These are phyloP conservation scores for Meripilus lineatus DNA, from an alignment of 1,284 basidiomycete genomes.

Conservation along the genomic window DNA sequence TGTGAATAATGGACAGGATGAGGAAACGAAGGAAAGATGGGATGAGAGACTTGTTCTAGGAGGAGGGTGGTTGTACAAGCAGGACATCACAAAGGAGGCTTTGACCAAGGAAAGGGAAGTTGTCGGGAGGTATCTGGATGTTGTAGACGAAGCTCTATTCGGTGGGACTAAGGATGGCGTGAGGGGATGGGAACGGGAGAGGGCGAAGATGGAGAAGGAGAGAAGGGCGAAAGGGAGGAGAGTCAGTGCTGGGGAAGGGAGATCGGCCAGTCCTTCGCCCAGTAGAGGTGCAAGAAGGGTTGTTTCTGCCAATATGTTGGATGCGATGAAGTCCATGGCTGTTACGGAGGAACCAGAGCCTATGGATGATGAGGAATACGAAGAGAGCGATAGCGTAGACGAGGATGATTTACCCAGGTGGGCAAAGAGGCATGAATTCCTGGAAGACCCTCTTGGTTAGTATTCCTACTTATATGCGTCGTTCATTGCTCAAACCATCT, in stretches of 20 bases:
- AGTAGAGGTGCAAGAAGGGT: slow-evolving; percentile 36
- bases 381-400: slow-evolving; percentile 49
- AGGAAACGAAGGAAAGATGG: slow-evolving; percentile 64
- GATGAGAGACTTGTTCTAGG: slow-evolving; percentile 73
- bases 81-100: slow-evolving; percentile 52
- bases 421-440: slow-evolving; percentile 58
- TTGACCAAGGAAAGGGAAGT: slow-evolving; percentile 52
- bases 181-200: slow-evolving; percentile 53
- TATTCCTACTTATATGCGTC: slow-evolving; percentile 10
- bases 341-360: slow-evolving; percentile 56
- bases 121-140: slow-evolving; percentile 59
- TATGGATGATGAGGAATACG: slow-evolving; percentile 43
- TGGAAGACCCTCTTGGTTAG: slow-evolving; percentile 54
- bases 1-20: slow-evolving; percentile 37
- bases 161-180: slow-evolving; percentile 45
- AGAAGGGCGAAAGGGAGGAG: slow-evolving; percentile 38
- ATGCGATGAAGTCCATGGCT: slow-evolving; percentile 40
- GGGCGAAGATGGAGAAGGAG: slow-evolving; percentile 38
- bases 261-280: slow-evolving; percentile 10
- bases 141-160: slow-evolving; percentile 72
- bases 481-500: not conserved
- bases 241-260: slow-evolving; percentile 44
- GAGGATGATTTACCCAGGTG: slow-evolving; percentile 71
- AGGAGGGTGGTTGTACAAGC: slow-evolving; percentile 75
- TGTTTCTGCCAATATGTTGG: slow-evolving; percentile 50